These are phyloP conservation scores for Sphaerulina populicola DNA, from an alignment of 2,329 filamentous ascomycete species.

Conservation along the genomic window DNA sequence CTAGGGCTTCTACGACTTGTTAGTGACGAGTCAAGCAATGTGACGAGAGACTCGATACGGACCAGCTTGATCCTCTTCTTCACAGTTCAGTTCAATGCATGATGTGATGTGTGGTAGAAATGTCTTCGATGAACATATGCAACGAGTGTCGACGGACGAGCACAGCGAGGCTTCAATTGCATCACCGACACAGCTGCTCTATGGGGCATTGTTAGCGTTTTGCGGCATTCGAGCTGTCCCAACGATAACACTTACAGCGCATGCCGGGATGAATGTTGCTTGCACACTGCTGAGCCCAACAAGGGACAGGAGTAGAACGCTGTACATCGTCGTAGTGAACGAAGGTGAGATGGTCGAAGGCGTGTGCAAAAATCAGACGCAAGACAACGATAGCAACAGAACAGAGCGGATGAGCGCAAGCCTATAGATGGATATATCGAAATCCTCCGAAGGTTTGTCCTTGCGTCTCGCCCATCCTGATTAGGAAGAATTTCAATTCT, in stretches of 20 bases:
- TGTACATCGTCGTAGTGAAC: constrained; percentile 1
- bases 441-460: background rate
- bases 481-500: background rate
- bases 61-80: constrained; percentile 3
- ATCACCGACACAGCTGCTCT: constrained; percentile 1
- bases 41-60: background rate
- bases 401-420: background rate
- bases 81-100: constrained; percentile 3
- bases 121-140: background rate
- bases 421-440: background rate
- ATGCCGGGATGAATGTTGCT: background rate
- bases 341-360: background rate
- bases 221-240: background rate
- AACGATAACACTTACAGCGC: background rate
- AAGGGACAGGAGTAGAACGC: background rate
- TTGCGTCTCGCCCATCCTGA: background rate
- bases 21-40: background rate
- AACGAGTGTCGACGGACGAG: constrained; percentile 1
- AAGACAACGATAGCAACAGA: background rate
- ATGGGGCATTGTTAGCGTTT: background rate
- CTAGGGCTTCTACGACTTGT: background rate
- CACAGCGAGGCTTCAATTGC: constrained; percentile 1
- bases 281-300: background rate
- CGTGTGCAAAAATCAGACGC: background rate
- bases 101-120: background rate